Evolutionary conservation across 164 flowering plant genomes (phyloP).

Genomic region (Vitis rupestris): DNA sequence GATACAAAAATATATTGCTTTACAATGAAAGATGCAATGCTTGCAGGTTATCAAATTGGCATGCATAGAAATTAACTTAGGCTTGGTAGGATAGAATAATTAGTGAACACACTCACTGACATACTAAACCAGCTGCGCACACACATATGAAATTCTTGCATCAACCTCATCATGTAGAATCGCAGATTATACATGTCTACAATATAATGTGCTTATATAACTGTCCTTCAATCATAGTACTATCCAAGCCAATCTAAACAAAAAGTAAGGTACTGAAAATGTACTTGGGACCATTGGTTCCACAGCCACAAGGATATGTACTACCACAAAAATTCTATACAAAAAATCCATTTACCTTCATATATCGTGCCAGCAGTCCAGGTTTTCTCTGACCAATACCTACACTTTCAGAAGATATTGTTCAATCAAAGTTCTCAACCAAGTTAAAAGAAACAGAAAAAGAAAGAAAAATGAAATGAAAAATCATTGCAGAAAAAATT

Average conservation of each 20-base stretch:
- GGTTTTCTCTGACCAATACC: constrained; percentile 56
- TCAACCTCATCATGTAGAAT: too few relatives aligned
- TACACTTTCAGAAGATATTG: constrained; percentile 27
- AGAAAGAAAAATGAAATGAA: constrained; percentile 2
- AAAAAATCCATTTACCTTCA: constrained; percentile 59
- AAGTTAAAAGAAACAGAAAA: neutral
- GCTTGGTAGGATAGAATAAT: too few relatives aligned
- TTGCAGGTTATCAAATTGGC: too few relatives aligned
- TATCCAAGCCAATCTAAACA: neutral
- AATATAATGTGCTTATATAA: too few relatives aligned
- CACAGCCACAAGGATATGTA: neutral
- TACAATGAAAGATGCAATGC: too few relatives aligned
- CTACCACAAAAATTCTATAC: neutral
- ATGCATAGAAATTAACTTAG: too few relatives aligned
- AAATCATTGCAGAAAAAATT: neutral
- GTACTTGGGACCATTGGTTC: neutral
- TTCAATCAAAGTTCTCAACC: constrained; percentile 15
- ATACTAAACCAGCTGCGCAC: too few relatives aligned
- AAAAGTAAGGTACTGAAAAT: neutral
- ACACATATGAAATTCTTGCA: too few relatives aligned
- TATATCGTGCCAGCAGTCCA: constrained; percentile 82
- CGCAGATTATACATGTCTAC: too few relatives aligned
- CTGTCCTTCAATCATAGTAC: too few relatives aligned
- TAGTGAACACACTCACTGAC: too few relatives aligned
- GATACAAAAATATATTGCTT: too few relatives aligned